Evolutionary conservation across 371 early-diverging fungal genomes (phyloP), one percentile per base, ranked within the genome.

Genomic region (Mortierella sp.): DNA sequence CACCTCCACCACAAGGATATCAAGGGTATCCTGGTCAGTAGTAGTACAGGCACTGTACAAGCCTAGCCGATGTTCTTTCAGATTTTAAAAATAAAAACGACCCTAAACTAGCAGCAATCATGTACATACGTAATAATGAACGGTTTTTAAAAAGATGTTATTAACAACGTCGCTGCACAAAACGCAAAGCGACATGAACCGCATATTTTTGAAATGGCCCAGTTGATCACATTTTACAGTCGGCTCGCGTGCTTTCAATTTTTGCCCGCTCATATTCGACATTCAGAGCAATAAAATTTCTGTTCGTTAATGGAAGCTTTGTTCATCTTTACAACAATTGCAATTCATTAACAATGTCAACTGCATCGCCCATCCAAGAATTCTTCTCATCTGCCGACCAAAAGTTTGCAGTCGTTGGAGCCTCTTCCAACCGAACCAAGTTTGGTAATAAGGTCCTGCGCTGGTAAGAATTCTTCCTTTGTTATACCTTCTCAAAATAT

Each of bases 401-500:
- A 62, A 81, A 87, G 43, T 93, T 90, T 77, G 92, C 91, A 6
- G 93, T 93, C 57, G 95, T 94, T 5, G 96, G 95, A 18, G 96
- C 96, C 9, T 90, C 90, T 24, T 73, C 87, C 22, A 87, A 91
- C 66, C 85, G 86, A 10, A 37, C 88, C 49, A 96, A 96, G 88
- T 94, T 91, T 81, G 95, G 96, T 18, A 93, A 95, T 88, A 87
- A 87, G 52, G 91, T 96, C 22, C 86, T 95, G 57, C 83, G 87
- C 22, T 95, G 94, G 94, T 92, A 88, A 77, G 70, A n/a, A 18
- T 22, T 8, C 12, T 0, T 32, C 14, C 5, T 11, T 10, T 32
- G 59, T 59, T 4, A 22, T 39, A 30, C 58, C 58, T 30, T 26
- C 30, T 14, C 11, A 30, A 43, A 14, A 60, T 39, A 37, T 60